Base-by-base conservation (phyloP, 164 flowering plant genomes). In the Vitis cinerea region DNA sequence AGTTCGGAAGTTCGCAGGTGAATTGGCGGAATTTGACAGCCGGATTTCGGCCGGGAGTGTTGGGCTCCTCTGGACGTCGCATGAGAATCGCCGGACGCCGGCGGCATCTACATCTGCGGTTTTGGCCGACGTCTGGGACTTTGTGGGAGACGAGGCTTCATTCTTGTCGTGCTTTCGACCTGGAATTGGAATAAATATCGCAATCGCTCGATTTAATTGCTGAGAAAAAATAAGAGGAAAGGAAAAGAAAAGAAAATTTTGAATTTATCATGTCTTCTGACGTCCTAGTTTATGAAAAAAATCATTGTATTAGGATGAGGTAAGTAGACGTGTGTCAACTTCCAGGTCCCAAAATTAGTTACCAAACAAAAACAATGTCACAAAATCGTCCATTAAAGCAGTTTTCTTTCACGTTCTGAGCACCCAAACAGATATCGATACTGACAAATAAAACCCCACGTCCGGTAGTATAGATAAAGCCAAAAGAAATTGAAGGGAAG, bases 41-140 rank as follows among this genome's bases (percentile, higher is more conserved):
- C 88, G 80, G 54, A 89, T 84, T 69, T 83, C 91, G 31, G 87
- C 65, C 52, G 85, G 81, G 9, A 87, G 71, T 3, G 85, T 82
- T 3, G 91, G 94, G 68, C 89, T 88, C 14, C 88, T 69, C 15
- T 71, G 79, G 14, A 69, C 77, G 37, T 80, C 78, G 72, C 71
- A 77, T 8, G 84, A 75, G 17, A 74, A 49, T n/a, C 79, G 70
- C 54, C 68, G 72, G 69, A 50, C 47, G 13, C 9, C 0, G 53
- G 6, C 9, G 29, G 44, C 2, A 14, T 14, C 57, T 49, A 50
- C 1, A 10, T n/a, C 47, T 5, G 59, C 9, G 9, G 47, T 10
- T 49, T 47, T 51, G n/a, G 72, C 6, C 11, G 59, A 31, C 14
- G 65, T 54, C 1, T 64, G 57, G 10, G 63, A 27, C 0, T n/a